phyloP scores from a whole-genome alignment of 108 stramenopile species.

The Nitzschia palea region DNA sequence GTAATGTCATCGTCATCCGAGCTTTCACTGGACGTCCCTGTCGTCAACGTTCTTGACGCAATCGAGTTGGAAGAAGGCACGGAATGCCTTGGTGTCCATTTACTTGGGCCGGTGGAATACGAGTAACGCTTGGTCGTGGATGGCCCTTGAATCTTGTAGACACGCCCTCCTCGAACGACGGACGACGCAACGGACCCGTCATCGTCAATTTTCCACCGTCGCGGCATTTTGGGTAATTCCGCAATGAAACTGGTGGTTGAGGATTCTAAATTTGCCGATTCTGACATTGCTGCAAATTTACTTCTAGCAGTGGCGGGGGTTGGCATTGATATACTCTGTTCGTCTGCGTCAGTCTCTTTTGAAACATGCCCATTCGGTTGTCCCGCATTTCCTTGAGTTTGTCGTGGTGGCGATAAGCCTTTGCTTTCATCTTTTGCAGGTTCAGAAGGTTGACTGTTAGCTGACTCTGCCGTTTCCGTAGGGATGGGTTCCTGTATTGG shows the following conservation, averaged over 20 bases:
- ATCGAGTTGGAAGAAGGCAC: no score
- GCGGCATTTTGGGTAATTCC: conserved; percentile 6
- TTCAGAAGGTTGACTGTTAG: no score
- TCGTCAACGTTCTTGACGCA: no score
- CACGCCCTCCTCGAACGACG: conserved; percentile 3
- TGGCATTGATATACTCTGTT: neutral
- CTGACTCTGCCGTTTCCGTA: no score
- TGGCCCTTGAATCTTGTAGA: neutral
- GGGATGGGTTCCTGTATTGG: no score
- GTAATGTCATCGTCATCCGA: conserved; percentile 1
- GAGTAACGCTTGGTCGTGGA: no score
- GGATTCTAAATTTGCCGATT: neutral
- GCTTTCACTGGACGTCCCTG: neutral
- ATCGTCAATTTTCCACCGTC: neutral
- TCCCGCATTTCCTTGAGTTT: no score
- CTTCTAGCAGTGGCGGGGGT: neutral
- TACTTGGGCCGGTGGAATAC: no score
- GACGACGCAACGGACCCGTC: neutral
- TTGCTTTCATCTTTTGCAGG: no score
- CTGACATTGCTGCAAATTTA: conserved; percentile 11
- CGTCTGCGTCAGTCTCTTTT: conserved; percentile 2
- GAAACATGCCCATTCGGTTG: no score
- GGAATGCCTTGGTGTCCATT: no score
- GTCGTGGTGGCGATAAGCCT: no score
- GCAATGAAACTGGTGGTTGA: conserved; percentile 4